Base-by-base conservation (phyloP, 1,284 basidiomycete genomes). In the Waitea zeae region DNA sequence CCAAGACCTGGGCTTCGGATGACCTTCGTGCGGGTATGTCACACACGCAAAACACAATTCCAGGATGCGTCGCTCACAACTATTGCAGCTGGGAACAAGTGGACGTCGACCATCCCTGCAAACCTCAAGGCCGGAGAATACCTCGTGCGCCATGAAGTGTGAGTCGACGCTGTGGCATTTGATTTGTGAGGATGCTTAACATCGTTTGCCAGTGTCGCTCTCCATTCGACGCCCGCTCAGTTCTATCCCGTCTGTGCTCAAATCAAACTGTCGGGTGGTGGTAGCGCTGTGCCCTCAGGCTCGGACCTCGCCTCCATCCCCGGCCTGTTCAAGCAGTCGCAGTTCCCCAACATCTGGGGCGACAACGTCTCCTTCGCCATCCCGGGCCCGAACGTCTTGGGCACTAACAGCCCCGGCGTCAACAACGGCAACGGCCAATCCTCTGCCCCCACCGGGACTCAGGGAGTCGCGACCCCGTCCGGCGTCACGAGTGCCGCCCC, bases 61-160 rank as follows among this genome's bases (percentile, higher is more conserved):
- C 7, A 26, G 7, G 22, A 26, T 7, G 22, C n/a, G 7, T 7
- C 22, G n/a, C n/a, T 7, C 22, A 7, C 7, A 26, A 26, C 22
- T 24, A 11, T 12, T 18, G 6, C 33, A 49, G 43, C 53, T 39
- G 45, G 46, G 36, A 40, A 39, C 31, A 38, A 44, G 27, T 52
- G 48, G 46, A 49, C 47, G 12, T 47, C 42, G 20, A 52, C 48
- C 19, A 51, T 61, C 32, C 58, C 58, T 12, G 39, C 45, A 20
- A 42, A 45, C 18, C 49, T 61, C 17, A 46, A 52, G 40, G 38
- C 47, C 24, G 57, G 58, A 12, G 45, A 59, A 42, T 61, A 59
- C 44, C 43, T 59, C 31, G 42, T 59, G 36, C 48, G 57, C 20
- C 48, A 57, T 31, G 57, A 59, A 39, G 50, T 56, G 46, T 46